These are phyloP conservation scores for Fusarium sp. DNA, from an alignment of 2,329 filamentous ascomycete genomes.

Conservation along the genomic window DNA sequence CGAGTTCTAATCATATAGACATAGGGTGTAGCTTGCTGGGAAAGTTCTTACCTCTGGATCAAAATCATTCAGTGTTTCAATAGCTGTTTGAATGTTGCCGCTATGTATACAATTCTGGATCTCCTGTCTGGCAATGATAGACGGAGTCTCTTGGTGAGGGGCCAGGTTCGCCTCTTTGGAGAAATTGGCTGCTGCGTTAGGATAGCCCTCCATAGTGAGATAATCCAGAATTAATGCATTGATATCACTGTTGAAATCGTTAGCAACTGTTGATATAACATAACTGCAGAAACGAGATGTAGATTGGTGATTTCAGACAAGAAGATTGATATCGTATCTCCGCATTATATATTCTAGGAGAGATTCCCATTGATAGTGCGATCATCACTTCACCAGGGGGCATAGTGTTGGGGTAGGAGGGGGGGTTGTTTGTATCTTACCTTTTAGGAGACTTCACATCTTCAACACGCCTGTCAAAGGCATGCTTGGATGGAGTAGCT, in stretches of 20 bases:
- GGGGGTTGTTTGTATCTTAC: conserved; percentile 65
- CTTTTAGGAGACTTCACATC: conserved; percentile 89
- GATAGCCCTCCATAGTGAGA: conserved; percentile 94
- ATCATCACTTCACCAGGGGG: conserved; percentile 74
- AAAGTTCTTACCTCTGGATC: conserved; percentile 83
- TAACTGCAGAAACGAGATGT: conserved; percentile 6
- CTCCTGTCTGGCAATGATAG: conserved; percentile 81
- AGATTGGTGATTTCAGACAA: conserved; percentile 63
- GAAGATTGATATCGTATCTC: conserved; percentile 79
- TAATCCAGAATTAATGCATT: conserved; percentile 97
- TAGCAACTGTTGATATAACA: conserved; percentile 40
- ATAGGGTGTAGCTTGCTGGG: conserved; percentile 51
- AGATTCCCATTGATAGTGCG: conserved; percentile 99
- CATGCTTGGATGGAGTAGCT: conserved; percentile 75
- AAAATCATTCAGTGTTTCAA: conserved; percentile 87
- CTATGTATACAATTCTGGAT: conserved; percentile 88
- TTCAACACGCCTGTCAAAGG: conserved; percentile 84
- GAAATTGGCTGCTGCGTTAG: conserved; percentile 91
- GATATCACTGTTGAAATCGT: conserved; percentile 76
- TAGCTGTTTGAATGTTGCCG: conserved; percentile 86
- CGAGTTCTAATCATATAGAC: conserved; percentile 85
- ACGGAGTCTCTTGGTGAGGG: conserved; percentile 76
- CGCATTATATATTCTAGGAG: conserved; percentile 93
- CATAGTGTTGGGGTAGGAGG: neutral
- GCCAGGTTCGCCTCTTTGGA: conserved; percentile 91